A percentile compares a stretch with the other conserved stretches of the same genome.
Conservation (phyloP, 176 grass and related monocot species). For the Panicum miliaceum region DNA sequence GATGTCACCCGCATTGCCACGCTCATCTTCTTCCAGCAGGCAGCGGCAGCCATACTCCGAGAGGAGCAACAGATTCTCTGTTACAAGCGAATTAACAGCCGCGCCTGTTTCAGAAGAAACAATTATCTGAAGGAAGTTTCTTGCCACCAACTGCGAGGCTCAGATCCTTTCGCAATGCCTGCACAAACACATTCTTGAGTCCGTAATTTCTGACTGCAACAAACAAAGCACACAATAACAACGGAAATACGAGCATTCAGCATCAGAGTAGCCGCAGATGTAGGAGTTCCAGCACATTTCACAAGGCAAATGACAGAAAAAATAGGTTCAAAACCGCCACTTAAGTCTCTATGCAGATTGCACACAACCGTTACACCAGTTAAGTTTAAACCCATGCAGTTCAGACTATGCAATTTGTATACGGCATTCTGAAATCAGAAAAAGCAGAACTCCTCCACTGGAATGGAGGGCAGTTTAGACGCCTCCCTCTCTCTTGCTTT, state of each 20-base stretch:
- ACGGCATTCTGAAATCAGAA: constrained; percentile 23
- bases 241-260: neutral
- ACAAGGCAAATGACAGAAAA: neutral
- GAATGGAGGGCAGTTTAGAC: constrained; percentile 43
- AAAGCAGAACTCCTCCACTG: neutral
- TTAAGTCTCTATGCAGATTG: constrained; percentile 51
- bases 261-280: constrained; percentile 6
- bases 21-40: neutral
- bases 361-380: constrained; percentile 32
- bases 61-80: neutral
- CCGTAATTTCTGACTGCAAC: neutral
- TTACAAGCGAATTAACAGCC: neutral
- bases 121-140: neutral
- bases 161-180: neutral
- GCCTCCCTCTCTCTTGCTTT: constrained; percentile 22
- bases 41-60: neutral
- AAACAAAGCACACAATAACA: neutral
- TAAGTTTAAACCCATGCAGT: constrained; percentile 27
- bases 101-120: neutral
- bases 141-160: neutral
- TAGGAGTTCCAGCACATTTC: neutral
- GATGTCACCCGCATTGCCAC: neutral
- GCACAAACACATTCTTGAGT: neutral
- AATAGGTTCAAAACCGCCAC: constrained; percentile 35
- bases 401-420: constrained; percentile 49